Base-by-base conservation (phyloP, 129 eudicot genomes). In the Tagetes erecta region DNA sequence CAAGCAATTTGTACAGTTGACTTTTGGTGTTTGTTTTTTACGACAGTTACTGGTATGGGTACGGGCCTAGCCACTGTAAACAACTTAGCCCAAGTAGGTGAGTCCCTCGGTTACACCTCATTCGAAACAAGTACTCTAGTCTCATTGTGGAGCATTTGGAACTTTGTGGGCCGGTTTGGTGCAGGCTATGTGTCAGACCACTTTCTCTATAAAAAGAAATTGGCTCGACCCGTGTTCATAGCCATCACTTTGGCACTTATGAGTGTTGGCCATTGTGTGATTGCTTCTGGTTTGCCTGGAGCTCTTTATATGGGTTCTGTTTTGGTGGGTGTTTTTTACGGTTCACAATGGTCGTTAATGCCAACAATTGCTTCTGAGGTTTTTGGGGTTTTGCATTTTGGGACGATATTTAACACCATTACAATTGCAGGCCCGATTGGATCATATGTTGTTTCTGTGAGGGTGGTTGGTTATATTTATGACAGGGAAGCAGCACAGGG, bases 91-190 rank as follows among this genome's bases (percentile, higher is more conserved):
- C 98, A 93, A 11, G 85, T 90, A 34, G 98, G 97, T 27, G 89
- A 67, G 80, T 80, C 98, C 12, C 86, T 90, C 14, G 92, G 93
- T 3, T 90, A 88, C 86, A 71, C 83, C 1, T 79, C 31, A 47
- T 9, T 63, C 40, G 89, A 84, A 71, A 88, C 86, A 1, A 86
- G 72, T 8, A 90, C 92, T 60, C 81, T 93, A 72, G 87, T 90
- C 78, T 90, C 98, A 2, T 72, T 93, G 40, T 93, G 98, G 98
- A 85, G 96, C 71, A 90, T 93, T 6, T 86, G 92, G 98, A 93
- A 93, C 84, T 93, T 83, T 66, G 79, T 83, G 40, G 98, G 98
- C n/a, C 91, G 98, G 35, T 90, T 93, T 83, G 97, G 97, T 68
- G 98, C 85, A 9, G 98, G 97, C 34, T 93, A 84, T 82, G 73